Evolutionary conservation across 1,139 yeast species (phyloP), one percentile per base, ranked within the genome.

Genomic region (Scheffersomyces segobiensis): DNA sequence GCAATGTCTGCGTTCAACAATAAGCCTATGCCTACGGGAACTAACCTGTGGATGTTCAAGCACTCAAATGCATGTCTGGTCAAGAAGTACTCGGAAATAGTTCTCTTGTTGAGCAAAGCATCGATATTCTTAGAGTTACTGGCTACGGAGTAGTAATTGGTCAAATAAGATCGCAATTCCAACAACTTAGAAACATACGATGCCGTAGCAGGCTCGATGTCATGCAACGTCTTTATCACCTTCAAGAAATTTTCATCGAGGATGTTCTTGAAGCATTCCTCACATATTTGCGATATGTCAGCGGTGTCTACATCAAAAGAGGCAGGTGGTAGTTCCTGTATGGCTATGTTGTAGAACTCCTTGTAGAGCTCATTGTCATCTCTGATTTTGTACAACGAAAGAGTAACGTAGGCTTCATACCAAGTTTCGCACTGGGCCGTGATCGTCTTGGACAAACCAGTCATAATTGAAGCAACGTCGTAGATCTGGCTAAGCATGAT

Each of bases 341-440:
- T 62, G 2, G 85, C 71, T 12, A 74, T 61, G 19, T 73, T 66
- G 57, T 68, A 79, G 62, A 74, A 80, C 49, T 78, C 80, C 3
- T 65, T 51, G 59, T 72, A 79, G 3, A 79, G 67, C 2, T 63
- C 59, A 7, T 66, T 72, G 59, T 77, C 80, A 57, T 80, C 82
- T 56, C 83, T 71, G 50, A 91, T 85, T 67, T 86, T 87, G 69
- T 79, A 92, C 56, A 87, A 76, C 32, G 87, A 76, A 51, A 88
- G 80, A 0, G 91, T 88, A 53, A 85, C 78, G 53, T 86, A 79
- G 20, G 87, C 80, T 67, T 91, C 97, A 69, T 87, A 89, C 97
- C 97, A 91, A 1, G 83, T 74, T 6, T 76, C 74, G 47, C 88
- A 79, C 57, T 72, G 76, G 18, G 73, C 74, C 2, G 84, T 68